Percentiles rank a stretch among this genome's conserved stretches.
Evolutionary conservation across 2,329 filamentous ascomycete species (phyloP).

Genomic region (Penicillium concentricum): DNA sequence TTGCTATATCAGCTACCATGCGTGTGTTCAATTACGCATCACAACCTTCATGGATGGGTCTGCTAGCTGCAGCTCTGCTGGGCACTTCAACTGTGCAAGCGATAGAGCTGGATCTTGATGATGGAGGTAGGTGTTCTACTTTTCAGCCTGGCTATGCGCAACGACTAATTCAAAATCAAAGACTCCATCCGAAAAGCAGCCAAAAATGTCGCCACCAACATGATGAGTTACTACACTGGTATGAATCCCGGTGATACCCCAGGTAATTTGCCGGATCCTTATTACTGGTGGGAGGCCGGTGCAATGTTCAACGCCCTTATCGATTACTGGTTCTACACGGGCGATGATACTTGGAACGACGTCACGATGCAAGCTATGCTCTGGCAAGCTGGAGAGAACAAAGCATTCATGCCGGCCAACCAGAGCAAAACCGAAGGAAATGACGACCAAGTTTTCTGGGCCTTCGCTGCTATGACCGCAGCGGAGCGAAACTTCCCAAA

Average conservation of each 20-base stretch:
- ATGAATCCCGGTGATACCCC: conserved; percentile 50
- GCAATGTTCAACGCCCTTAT: conserved; percentile 44
- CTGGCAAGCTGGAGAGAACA: conserved; percentile 39
- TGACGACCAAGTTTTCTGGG: conserved; percentile 61
- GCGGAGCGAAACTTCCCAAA: conserved; percentile 48
- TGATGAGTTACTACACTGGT: conserved; percentile 54
- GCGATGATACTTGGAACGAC: conserved; percentile 42
- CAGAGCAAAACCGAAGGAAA: conserved; percentile 50
- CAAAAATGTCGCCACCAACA: conserved; percentile 45
- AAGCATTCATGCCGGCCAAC: conserved; percentile 44
- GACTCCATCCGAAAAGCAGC: conserved; percentile 51
- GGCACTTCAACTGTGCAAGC: conserved; percentile 17
- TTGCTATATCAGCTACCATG: conserved; percentile 7
- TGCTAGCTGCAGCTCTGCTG: conserved; percentile 15
- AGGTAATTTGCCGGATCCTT: conserved; percentile 52
- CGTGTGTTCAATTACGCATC: conserved; percentile 7
- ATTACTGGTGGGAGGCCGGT: conserved; percentile 48
- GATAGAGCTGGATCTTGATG: conserved; percentile 17
- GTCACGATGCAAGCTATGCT: conserved; percentile 38
- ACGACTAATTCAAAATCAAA: conserved; percentile 10
- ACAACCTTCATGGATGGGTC: conserved; percentile 17
- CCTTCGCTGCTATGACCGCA: conserved; percentile 55
- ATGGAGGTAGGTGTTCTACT: conserved; percentile 7
- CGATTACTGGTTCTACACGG: conserved; percentile 46
- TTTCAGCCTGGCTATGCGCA: neutral